These are phyloP conservation scores for Laetiporus sulphureus DNA, from an alignment of 1,284 basidiomycete species.

Conservation along the genomic window DNA sequence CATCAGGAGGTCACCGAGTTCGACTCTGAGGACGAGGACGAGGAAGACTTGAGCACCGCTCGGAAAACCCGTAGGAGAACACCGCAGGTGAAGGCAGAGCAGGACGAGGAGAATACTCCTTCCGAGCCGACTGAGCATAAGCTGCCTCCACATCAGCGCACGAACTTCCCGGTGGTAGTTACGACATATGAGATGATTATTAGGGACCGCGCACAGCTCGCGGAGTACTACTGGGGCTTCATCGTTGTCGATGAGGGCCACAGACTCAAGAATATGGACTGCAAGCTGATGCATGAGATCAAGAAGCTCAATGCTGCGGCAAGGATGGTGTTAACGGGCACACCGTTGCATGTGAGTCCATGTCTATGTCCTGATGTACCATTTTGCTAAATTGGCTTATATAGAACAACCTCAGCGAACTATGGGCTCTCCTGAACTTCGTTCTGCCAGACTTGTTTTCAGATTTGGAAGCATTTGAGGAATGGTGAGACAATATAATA, in stretches of 20 bases:
- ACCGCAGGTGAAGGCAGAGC: neutral
- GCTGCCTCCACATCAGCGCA: conserved; percentile 25
- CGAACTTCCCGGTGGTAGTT: conserved; percentile 72
- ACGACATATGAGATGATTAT: conserved; percentile 96
- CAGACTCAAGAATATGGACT: conserved; percentile 89
- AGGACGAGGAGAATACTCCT: conserved; percentile 1
- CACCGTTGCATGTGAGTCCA: conserved; percentile 76
- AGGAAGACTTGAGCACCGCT: neutral
- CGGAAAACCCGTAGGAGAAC: neutral
- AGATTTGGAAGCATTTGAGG: conserved; percentile 85
- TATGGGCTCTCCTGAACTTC: conserved; percentile 95
- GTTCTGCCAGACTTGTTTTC: conserved; percentile 90
- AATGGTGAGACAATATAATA: conserved; percentile 79
- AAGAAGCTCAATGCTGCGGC: conserved; percentile 85
- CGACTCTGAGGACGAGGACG: neutral
- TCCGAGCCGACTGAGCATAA: conserved; percentile 8
- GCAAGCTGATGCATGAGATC: conserved; percentile 85
- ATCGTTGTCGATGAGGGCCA: conserved; percentile 97
- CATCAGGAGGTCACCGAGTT: neutral
- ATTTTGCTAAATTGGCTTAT: neutral
- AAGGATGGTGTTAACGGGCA: conserved; percentile 90
- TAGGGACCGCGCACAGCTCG: conserved; percentile 64
- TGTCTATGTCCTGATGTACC: neutral
- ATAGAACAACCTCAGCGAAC: conserved; percentile 86
- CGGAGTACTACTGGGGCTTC: conserved; percentile 80